These are phyloP conservation scores for Singerocomus inundabilis DNA, from an alignment of 1,284 basidiomycete species.

Conservation along the genomic window DNA sequence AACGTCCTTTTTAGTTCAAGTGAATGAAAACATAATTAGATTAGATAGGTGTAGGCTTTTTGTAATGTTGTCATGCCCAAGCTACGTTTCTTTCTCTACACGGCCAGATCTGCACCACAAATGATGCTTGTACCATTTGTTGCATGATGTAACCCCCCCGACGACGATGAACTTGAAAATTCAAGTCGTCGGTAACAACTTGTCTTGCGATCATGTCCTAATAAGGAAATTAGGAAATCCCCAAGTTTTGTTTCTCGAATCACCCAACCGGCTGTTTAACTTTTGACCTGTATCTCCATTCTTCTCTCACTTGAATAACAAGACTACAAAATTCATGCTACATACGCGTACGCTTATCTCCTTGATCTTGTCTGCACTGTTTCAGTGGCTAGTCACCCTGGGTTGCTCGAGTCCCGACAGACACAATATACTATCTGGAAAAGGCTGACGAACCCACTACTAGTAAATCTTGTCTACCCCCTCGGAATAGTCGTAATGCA, in stretches of 20 bases:
- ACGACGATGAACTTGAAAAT: background rate
- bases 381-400: conserved; percentile 3
- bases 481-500: conserved; percentile 21
- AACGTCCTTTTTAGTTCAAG: conserved; percentile 25
- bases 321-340: background rate
- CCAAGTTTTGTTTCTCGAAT: no score
- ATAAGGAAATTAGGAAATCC: no score
- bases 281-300: background rate
- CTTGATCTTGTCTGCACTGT: conserved; percentile 1
- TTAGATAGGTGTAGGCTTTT: conserved; percentile 28
- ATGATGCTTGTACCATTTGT: background rate
- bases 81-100: conserved; percentile 2
- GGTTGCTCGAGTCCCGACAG: conserved; percentile 14
- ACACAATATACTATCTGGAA: conserved; percentile 3
- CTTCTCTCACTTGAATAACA: background rate
- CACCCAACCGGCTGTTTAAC: no score
- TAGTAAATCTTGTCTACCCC: conserved; percentile 19
- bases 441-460: background rate
- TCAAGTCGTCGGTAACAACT: background rate
- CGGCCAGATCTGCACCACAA: background rate
- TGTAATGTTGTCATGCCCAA: conserved; percentile 5
- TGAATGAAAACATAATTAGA: conserved; percentile 12
- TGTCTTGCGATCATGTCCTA: no score
- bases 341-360: conserved; percentile 2
- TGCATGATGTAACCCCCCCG: background rate